Percentiles rank a stretch among this genome's conserved stretches.
Evolutionary conservation across 139 green algal species (phyloP).

Genomic region (Klebsormidium nitens): DNA sequence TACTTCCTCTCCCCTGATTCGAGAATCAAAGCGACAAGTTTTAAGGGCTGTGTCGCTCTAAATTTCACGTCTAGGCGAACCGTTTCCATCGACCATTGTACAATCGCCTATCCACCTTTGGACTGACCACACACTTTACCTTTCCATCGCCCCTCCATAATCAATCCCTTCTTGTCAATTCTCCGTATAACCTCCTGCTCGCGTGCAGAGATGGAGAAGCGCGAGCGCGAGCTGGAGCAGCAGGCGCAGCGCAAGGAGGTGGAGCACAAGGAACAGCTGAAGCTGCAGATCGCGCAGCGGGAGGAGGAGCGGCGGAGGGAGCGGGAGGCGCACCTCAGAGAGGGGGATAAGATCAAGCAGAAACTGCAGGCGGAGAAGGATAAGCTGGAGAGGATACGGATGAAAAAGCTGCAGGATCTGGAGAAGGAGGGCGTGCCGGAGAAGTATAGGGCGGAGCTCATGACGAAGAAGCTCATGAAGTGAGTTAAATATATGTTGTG

Average conservation of each 20-base stretch:
- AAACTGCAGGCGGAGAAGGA: conserved; percentile 45
- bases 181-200: background rate
- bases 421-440: conserved; percentile 57
- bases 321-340: conserved; percentile 53
- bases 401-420: conserved; percentile 70
- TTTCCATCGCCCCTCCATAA: background rate
- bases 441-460: conserved; percentile 79
- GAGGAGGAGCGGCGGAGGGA: conserved; percentile 51
- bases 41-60: no score
- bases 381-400: conserved; percentile 59
- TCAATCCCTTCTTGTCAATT: background rate
- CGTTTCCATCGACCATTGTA: background rate
- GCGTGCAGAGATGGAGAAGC: conserved; percentile 53
- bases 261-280: conserved; percentile 71
- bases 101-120: background rate
- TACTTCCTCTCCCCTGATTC: no score
- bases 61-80: no score
- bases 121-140: background rate
- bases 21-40: no score
- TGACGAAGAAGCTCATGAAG: conserved; percentile 57
- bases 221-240: conserved; percentile 69
- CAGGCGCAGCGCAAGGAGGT: conserved; percentile 55
- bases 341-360: conserved; percentile 52
- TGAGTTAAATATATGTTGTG: no score
- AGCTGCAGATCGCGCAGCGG: conserved; percentile 60